Evolutionary conservation across 192 early-diverging fungal species (phyloP).

Genomic region (Rhizophlyctis rosea): DNA sequence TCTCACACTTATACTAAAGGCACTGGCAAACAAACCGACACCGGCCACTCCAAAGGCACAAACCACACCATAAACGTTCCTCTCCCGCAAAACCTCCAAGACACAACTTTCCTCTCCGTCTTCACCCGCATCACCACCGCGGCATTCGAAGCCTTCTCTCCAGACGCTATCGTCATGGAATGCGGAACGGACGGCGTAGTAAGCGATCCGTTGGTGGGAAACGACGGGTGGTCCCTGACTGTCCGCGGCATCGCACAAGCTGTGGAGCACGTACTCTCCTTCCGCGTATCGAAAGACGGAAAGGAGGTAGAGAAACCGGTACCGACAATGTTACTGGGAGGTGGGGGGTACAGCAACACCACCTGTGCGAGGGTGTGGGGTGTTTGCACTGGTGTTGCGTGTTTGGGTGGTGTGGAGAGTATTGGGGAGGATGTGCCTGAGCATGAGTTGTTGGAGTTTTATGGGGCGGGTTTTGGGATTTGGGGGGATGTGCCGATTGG

Average conservation of each 20-base stretch:
- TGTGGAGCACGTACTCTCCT: conserved; percentile 6
- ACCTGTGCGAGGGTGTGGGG: conserved; percentile 87
- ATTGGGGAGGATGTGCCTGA: conserved; percentile 32
- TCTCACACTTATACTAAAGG: conserved; percentile 14
- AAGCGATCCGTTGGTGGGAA: conserved; percentile 65
- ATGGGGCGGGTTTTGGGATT: conserved; percentile 19
- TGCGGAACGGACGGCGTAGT: conserved; percentile 89
- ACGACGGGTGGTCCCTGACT: conserved; percentile 30
- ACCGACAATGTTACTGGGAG: conserved; percentile 65
- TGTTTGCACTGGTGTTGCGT: conserved; percentile 7
- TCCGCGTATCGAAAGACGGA: too few relatives aligned
- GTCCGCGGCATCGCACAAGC: conserved; percentile 8
- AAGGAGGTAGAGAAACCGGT: neutral
- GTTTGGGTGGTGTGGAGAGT: conserved; percentile 5
- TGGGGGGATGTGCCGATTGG: neutral
- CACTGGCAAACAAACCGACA: conserved; percentile 16
- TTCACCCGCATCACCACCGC: conserved; percentile 49
- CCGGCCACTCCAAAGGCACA: conserved; percentile 16
- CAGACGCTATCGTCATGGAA: conserved; percentile 85
- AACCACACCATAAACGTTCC: conserved; percentile 33
- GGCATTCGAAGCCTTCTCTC: conserved; percentile 69
- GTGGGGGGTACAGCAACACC: conserved; percentile 89
- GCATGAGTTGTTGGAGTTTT: conserved; percentile 27
- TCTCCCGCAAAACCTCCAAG: conserved; percentile 39
- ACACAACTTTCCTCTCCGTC: conserved; percentile 67